Conservation (phyloP, 257 asterid genomes). For the Echium plantagineum region DNA sequence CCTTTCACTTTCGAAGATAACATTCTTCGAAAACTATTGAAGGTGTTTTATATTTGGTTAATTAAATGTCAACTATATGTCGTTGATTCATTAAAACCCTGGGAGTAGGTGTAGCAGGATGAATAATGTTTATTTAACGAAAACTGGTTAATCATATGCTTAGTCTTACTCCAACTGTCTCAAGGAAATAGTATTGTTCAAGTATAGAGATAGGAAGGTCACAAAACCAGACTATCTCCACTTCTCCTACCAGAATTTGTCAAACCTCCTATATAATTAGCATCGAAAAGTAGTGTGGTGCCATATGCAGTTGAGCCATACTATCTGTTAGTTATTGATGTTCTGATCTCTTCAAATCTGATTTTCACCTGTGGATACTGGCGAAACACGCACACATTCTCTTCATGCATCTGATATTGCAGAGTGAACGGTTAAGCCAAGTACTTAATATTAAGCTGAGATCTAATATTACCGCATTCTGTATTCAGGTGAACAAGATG, state of each 20-base stretch:
- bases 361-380: no score
- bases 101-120: not conserved
- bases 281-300: no score
- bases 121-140: no score
- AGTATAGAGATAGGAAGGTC: no score
- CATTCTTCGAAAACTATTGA: not conserved
- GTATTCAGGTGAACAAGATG: conserved; percentile 33
- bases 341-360: not conserved
- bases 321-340: not conserved
- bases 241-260: no score
- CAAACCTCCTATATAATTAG: no score
- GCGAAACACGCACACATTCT: not conserved
- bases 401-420: not conserved
- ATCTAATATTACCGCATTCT: conserved; percentile 5
- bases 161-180: no score
- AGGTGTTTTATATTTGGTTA: not conserved
- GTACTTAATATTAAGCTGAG: conserved; percentile 1
- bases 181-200: no score
- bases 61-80: not conserved
- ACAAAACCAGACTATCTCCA: no score
- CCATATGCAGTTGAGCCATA: no score
- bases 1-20: no score
- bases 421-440: not conserved
- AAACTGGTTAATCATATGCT: no score
- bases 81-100: not conserved